A percentile compares a stretch with the other conserved stretches of the same genome.
Evolutionary conservation across 139 green algal genomes (phyloP).

Genomic region (Ulvella scutata): DNA sequence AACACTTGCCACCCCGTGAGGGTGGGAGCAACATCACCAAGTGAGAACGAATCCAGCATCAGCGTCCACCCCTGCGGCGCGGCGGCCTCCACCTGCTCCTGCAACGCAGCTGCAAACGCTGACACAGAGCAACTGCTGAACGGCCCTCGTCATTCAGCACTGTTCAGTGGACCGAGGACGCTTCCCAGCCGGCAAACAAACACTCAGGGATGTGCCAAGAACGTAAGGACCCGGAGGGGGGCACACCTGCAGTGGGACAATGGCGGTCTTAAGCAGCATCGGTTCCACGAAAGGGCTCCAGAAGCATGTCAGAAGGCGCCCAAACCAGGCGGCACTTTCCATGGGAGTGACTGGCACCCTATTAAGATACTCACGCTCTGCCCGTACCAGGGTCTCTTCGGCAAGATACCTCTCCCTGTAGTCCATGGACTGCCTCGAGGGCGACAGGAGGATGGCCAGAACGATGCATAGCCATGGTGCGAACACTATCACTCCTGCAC

Average conservation of each 20-base stretch:
- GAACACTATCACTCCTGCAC: neutral
- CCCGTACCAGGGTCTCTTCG: neutral
- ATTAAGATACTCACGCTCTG: neutral
- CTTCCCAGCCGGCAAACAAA: no score
- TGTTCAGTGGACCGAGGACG: no score
- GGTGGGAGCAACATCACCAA: neutral
- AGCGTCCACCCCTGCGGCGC: neutral
- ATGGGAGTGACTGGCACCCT: neutral
- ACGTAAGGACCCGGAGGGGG: no score
- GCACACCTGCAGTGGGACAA: neutral
- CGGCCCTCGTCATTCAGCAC: no score
- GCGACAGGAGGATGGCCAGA: neutral
- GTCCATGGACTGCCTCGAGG: neutral
- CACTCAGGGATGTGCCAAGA: no score
- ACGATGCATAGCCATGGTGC: neutral
- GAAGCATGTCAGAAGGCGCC: neutral
- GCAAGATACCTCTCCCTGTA: neutral
- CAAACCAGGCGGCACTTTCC: neutral
- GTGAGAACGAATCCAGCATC: neutral
- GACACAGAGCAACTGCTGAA: no score
- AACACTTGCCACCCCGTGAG: neutral
- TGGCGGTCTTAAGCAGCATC: neutral
- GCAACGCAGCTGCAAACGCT: no score
- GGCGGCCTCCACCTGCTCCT: neutral
- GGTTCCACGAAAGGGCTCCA: neutral